These are phyloP conservation scores for Pythium phragmitis DNA, from an alignment of 352 stramenopile genomes.

Conservation along the genomic window DNA sequence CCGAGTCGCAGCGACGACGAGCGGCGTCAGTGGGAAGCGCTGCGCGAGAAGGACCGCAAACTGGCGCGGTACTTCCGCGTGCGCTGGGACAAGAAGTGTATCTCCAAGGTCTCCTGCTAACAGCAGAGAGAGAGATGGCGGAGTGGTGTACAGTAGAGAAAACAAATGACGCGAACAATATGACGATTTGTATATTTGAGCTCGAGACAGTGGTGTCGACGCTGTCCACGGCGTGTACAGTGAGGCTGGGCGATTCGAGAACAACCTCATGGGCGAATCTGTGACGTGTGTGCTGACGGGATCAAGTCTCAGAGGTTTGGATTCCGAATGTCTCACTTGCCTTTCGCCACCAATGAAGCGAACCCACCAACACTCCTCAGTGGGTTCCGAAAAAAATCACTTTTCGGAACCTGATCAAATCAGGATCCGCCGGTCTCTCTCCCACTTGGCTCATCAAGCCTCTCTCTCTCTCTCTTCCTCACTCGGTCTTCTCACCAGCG, in stretches of 20 bases:
- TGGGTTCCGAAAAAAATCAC: no score
- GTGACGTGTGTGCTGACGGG: neutral
- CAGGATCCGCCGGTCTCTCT: no score
- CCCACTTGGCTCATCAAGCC: no score
- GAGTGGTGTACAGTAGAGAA: no score
- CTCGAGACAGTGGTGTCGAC: neutral
- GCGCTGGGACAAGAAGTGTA: constrained; percentile 45
- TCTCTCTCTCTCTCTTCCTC: no score
- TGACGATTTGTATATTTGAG: neutral
- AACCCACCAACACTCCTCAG: no score
- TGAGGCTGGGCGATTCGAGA: neutral
- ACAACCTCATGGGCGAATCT: neutral
- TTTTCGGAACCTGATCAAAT: no score
- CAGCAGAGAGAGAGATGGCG: neutral
- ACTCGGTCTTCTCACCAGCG: no score
- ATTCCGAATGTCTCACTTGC: neutral
- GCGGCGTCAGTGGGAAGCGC: constrained; percentile 11
- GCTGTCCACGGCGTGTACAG: neutral
- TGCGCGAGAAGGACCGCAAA: constrained; percentile 34
- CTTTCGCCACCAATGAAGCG: neutral
- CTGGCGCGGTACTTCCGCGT: constrained; percentile 42
- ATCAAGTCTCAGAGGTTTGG: neutral
- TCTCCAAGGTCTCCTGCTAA: constrained; percentile 31
- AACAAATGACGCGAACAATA: neutral
- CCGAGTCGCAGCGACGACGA: constrained; percentile 22